A percentile compares a stretch with the other conserved stretches of the same genome.
These are phyloP conservation scores for Coniochaeta hoffmannii DNA, from an alignment of 2,329 filamentous ascomycete genomes.

Conservation along the genomic window DNA sequence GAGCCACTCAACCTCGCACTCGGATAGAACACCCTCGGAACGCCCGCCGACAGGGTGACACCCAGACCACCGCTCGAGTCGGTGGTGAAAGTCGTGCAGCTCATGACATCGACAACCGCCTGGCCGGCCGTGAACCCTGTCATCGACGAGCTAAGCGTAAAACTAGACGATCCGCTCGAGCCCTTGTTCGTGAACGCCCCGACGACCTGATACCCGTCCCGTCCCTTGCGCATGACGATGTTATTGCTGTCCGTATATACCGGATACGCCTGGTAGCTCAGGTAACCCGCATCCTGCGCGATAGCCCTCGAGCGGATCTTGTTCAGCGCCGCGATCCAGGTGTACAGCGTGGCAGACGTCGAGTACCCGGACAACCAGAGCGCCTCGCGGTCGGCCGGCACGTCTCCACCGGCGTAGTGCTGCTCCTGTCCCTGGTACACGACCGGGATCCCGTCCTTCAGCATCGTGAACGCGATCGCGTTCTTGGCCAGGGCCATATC, in stretches of 20 bases:
- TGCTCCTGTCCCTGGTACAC: slow-evolving; percentile 54
- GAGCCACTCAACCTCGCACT: slow-evolving; percentile 23
- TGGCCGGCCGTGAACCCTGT: slow-evolving; percentile 28
- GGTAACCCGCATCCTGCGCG: slow-evolving; percentile 26
- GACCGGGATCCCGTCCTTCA: slow-evolving; percentile 50
- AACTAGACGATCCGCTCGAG: slow-evolving; percentile 18
- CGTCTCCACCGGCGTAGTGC: slow-evolving; percentile 33
- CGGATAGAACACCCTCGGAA: slow-evolving; percentile 34
- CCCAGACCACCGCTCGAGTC: slow-evolving; percentile 33
- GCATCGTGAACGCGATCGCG: slow-evolving; percentile 44
- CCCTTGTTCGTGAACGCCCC: slow-evolving; percentile 33
- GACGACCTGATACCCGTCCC: slow-evolving; percentile 25
- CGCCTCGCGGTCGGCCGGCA: slow-evolving; percentile 40
- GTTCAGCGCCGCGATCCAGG: slow-evolving; percentile 38
- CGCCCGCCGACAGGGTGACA: slow-evolving; percentile 32
- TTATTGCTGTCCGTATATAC: slow-evolving; percentile 30
- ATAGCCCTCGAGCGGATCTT: slow-evolving; percentile 39
- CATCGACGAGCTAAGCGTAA: slow-evolving; percentile 24
- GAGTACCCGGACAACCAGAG: slow-evolving; percentile 39
- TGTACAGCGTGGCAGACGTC: slow-evolving; percentile 34
- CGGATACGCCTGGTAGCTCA: slow-evolving; percentile 28
- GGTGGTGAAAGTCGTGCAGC: slow-evolving; percentile 33
- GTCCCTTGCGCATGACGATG: slow-evolving; percentile 40
- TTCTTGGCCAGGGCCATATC: slow-evolving; percentile 45
- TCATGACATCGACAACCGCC: slow-evolving; percentile 31